Evolutionary conservation across 2,329 filamentous ascomycete species (phyloP).

Genomic region (Shiraia bambusicola): DNA sequence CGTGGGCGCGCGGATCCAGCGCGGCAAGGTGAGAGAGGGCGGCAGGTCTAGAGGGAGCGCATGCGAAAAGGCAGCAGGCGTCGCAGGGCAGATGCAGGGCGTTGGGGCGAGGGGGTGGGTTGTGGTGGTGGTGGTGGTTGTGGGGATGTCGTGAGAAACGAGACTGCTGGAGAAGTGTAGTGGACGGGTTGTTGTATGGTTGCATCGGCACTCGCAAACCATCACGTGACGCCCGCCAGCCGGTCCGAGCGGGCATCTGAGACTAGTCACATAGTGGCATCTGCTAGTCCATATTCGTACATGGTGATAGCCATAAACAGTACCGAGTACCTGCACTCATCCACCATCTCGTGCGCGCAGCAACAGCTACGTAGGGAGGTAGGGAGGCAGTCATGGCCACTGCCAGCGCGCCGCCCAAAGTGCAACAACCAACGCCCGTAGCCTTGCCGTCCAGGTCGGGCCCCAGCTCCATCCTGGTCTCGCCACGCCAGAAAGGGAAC

Average conservation of each 20-base stretch:
- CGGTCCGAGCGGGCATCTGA: no score
- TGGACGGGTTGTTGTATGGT: neutral
- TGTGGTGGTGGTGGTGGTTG: constrained; percentile 6
- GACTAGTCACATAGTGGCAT: no score
- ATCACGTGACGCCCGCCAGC: constrained; percentile 1
- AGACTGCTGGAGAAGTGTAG: constrained; percentile 6
- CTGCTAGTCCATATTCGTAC: no score
- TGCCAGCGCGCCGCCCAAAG: constrained; percentile 43
- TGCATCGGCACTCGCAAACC: neutral
- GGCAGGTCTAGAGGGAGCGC: constrained; percentile 31
- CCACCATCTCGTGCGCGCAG: no score
- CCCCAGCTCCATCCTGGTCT: constrained; percentile 83
- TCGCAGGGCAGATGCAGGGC: constrained; percentile 6
- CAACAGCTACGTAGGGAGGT: no score
- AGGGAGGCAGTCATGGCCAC: no score
- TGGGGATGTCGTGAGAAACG: constrained; percentile 10
- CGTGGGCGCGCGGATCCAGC: constrained; percentile 33
- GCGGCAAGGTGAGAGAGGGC: constrained; percentile 27
- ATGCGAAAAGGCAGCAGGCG: constrained; percentile 24
- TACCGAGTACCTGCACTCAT: no score
- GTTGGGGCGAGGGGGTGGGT: constrained; percentile 9
- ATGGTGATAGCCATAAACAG: no score
- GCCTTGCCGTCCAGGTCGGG: constrained; percentile 67
- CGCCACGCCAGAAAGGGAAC: constrained; percentile 90
- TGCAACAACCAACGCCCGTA: constrained; percentile 88